These are phyloP conservation scores for Thalassiosira livingstoniorum DNA, from an alignment of 352 stramenopile genomes.

Conservation along the genomic window DNA sequence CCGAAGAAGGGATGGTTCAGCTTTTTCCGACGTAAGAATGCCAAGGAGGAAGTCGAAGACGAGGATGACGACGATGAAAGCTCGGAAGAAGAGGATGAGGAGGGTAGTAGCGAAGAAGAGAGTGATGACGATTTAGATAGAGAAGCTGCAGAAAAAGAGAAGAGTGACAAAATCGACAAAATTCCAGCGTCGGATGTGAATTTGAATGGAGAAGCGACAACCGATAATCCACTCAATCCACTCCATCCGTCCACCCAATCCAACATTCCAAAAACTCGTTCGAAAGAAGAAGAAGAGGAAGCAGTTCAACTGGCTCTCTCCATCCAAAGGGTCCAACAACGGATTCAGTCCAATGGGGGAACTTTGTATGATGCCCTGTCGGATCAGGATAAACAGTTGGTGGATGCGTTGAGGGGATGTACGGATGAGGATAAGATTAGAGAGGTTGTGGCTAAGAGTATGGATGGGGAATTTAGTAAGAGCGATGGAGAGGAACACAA, in stretches of 20 bases:
- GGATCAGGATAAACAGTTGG: conserved; percentile 17
- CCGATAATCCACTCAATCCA: not conserved
- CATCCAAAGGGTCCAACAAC: conserved; percentile 46
- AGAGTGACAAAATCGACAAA: not conserved
- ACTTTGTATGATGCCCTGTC: conserved; percentile 30
- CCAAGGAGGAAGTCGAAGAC: conserved; percentile 1
- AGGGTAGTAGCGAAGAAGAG: conserved; percentile 9
- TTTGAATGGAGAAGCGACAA: not conserved
- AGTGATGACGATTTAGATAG: not conserved
- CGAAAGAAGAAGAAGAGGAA: conserved; percentile 22
- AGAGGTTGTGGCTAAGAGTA: conserved; percentile 8
- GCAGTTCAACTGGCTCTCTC: conserved; percentile 39
- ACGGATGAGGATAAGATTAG: conserved; percentile 1
- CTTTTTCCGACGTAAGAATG: conserved; percentile 29
- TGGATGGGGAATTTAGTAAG: not conserved
- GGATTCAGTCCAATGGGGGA: conserved; percentile 35
- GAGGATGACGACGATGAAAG: conserved; percentile 19
- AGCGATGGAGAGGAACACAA: too few relatives aligned
- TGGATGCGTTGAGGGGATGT: conserved; percentile 28
- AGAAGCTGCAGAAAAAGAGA: not conserved
- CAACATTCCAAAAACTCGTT: not conserved
- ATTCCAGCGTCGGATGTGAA: not conserved
- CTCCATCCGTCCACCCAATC: not conserved
- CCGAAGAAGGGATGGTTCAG: conserved; percentile 40
- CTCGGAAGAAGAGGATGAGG: conserved; percentile 31